Base-by-base conservation (phyloP, 768 basidiomycete genomes). In the Boletus rufocinnamomeus region DNA sequence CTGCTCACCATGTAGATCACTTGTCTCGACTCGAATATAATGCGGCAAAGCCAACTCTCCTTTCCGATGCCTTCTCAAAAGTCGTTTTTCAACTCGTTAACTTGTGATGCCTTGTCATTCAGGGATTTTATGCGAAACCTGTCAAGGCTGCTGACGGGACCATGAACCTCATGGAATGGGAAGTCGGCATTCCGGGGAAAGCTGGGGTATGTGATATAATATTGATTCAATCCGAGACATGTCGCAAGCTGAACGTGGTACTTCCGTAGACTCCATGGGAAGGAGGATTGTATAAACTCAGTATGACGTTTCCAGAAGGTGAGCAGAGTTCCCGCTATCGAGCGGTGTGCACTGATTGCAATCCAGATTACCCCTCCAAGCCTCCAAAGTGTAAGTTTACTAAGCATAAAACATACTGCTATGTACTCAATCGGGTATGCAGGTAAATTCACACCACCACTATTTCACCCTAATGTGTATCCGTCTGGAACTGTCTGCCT, bases 401-500 rank as follows among this genome's bases (percentile, higher is more conserved):
- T 53, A 30, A 58, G 40, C 28, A 23, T 44, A 47, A 52, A 47
- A 34, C 10, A 50, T 46, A 44, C 46, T 40, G 38, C n/a, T 37
- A 49, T 54, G 34, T 34, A 54, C 34, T 53, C 44, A 40, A 63
- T 61, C 32, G 44, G 55, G 43, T 62, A 46, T 66, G 41, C 70
- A 97, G 95, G 95, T 79, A 98, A 98, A 87, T 98, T 98, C 76
- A 79, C 86, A 1, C 97, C 96, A 2, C 89, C 96, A 37, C 79
- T 98, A 50, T 98, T 98, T 79, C 96, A 99, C 72, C 95, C 96
- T 28, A 98, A 98, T 71, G 95, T 99, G 54, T 99, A 98, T 71
- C 97, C 97, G 1, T 98, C 96, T 32, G 97, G 97, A 27, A 99
- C 97, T 21, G 95, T 98, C 47, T 98, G 96, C 73, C 80, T 99